Evolutionary conservation across 495 filamentous ascomycete species (phyloP).

Genomic region (Symbiotaphrina buchneri): DNA sequence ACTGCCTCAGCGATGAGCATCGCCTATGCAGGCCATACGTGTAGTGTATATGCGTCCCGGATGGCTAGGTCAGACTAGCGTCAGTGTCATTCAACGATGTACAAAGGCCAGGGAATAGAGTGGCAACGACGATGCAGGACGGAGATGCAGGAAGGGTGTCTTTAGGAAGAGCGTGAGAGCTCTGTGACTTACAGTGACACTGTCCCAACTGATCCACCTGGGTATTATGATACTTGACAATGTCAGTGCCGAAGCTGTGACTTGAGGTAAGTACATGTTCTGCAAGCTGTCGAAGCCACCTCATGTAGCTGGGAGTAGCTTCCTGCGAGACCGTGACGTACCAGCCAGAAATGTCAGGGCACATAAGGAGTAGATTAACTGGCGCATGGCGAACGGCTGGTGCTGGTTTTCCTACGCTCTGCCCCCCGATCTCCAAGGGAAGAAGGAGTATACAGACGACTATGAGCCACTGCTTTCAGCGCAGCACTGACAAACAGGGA

Average conservation of each 20-base stretch:
- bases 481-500: too few species aligned
- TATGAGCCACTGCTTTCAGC: too few species aligned
- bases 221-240: constrained; percentile 52
- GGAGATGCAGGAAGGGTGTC: background rate
- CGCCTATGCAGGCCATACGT: constrained; percentile 60
- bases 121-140: background rate
- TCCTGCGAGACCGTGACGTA: too few species aligned
- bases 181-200: constrained; percentile 22
- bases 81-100: background rate
- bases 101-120: background rate
- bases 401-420: too few species aligned
- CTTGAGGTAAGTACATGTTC: too few species aligned
- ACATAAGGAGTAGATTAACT: too few species aligned
- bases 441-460: too few species aligned
- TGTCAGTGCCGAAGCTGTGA: constrained; percentile 63
- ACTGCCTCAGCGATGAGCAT: constrained; percentile 30
- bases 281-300: too few species aligned
- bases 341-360: too few species aligned
- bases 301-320: too few species aligned
- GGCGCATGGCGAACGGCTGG: too few species aligned
- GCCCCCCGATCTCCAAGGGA: too few species aligned
- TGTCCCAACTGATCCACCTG: constrained; percentile 58
- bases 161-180: background rate
- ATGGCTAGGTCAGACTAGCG: constrained; percentile 8
- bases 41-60: constrained; percentile 30